Conservation (phyloP, 1,139 yeast genomes). For the Sugiyamaella paludigena region DNA sequence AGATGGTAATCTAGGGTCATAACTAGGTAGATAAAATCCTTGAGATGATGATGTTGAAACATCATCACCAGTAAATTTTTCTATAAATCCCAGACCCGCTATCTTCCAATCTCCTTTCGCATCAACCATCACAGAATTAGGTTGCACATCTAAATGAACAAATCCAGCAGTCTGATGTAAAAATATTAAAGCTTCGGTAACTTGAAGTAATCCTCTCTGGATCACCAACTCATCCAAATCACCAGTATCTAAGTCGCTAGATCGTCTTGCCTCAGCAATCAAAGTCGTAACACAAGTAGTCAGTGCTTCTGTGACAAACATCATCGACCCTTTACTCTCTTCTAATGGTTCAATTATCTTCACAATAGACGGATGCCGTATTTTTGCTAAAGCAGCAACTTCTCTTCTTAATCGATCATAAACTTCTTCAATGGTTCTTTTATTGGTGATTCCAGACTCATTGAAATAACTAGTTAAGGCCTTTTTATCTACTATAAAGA, state of each 20-base stretch:
- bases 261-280: conserved; percentile 30
- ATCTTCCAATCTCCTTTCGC: conserved; percentile 94
- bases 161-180: conserved; percentile 73
- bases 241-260: conserved; percentile 17
- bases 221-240: conserved; percentile 61
- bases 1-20: conserved; percentile 69
- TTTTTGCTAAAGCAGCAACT: conserved; percentile 67
- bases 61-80: conserved; percentile 35
- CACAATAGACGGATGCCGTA: conserved; percentile 84
- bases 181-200: conserved; percentile 76
- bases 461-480: conserved; percentile 59
- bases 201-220: conserved; percentile 82
- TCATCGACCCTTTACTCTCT: conserved; percentile 71
- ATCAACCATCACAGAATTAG: conserved; percentile 71
- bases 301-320: conserved; percentile 80
- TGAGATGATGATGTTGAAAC: too few relatives aligned
- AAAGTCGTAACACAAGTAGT: conserved; percentile 55
- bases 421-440: conserved; percentile 41
- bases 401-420: conserved; percentile 52
- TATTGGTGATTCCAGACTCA: conserved; percentile 47
- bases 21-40: conserved; percentile 55
- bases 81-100: conserved; percentile 67
- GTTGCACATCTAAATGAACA: conserved; percentile 77
- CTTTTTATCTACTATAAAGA: conserved; percentile 84
- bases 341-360: conserved; percentile 84